Evolutionary conservation across 441 rosid species (phyloP), one percentile per base, ranked within the genome.

Genomic region (Dalechampia spathulata): DNA sequence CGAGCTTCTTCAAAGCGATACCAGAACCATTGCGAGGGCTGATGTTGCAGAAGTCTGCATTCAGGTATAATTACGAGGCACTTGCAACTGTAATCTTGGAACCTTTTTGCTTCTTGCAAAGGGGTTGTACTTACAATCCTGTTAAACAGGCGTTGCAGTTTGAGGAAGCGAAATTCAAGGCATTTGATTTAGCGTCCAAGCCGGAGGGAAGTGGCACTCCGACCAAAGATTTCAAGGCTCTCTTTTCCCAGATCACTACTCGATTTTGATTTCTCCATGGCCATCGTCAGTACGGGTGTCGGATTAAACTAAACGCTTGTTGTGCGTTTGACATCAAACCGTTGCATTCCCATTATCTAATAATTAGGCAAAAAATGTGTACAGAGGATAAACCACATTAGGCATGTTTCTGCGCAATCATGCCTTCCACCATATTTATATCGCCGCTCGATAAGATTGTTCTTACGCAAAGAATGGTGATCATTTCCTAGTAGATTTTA

Each of bases 21-120:
- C 88, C 13, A 85, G 67, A 70, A 64, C 85, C 17, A 81, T 92
- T 21, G 71, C 89, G 0, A 81, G 99, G 68, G 75, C 83, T 46
- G 99, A 92, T 71, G 95, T 89, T 49, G 97, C 97, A 1, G 96
- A 92, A 86, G 97, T 85, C 59, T 85, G 97, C 76, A 65, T 85
- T 65, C 97, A 89, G 97, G 99, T 92, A 63, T 37, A 20, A 22
- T 56, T 9, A 19, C 7, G 15, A 36, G 40, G 12, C 11, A 27
- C 16, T 11, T 26, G 7, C 30, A 20, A 2, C 20, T 3, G 34
- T 8, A 30, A 30, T 3, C 34, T 3, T 30, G 34, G 4, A 30
- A 30, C 8, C 34, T 30, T 13, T 54, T 3, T 15, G 20, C 17
- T 21, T 25, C 19, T 39, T 22, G 21, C 54, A 21, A 21, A 8